Percentiles rank a stretch among this genome's conserved stretches.
phyloP scores from a whole-genome alignment of 352 stramenopile species.

The Pythium phragmiticola region DNA sequence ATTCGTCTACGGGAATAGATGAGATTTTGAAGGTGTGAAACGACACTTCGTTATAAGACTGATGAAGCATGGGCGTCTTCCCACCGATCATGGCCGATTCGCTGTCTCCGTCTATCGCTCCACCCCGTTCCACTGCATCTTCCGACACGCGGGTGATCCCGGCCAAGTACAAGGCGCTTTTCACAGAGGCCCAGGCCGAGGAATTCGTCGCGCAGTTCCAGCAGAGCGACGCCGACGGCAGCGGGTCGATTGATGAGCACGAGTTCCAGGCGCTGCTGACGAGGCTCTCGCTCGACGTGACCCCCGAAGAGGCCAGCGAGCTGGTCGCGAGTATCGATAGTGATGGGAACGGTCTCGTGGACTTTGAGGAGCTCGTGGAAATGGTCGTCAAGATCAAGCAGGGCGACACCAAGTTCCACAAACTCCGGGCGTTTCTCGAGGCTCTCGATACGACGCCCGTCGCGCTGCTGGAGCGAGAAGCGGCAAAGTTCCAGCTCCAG shows the following conservation, averaged over 20 bases:
- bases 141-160: conserved; percentile 28
- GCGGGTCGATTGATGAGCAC: conserved; percentile 56
- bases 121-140: neutral
- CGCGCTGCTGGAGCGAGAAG: conserved; percentile 60
- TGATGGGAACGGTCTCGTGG: conserved; percentile 57
- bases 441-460: conserved; percentile 62
- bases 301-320: conserved; percentile 42
- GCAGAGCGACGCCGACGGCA: conserved; percentile 50
- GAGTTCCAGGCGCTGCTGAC: conserved; percentile 63
- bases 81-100: neutral
- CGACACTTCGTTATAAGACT: conserved; percentile 7
- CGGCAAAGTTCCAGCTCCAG: conserved; percentile 53
- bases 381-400: conserved; percentile 58
- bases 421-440: conserved; percentile 46
- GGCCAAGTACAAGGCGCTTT: conserved; percentile 35
- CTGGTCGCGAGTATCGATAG: conserved; percentile 57
- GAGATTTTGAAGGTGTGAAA: neutral
- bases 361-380: conserved; percentile 56
- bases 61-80: neutral
- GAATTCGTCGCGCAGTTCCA: conserved; percentile 67
- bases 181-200: conserved; percentile 49
- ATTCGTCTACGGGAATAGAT: neutral
- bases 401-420: conserved; percentile 46
- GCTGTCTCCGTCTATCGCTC: neutral
- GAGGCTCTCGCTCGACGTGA: conserved; percentile 47